phyloP scores from a whole-genome alignment of 768 basidiomycete genomes.

The Rossbeevera mucosa region DNA sequence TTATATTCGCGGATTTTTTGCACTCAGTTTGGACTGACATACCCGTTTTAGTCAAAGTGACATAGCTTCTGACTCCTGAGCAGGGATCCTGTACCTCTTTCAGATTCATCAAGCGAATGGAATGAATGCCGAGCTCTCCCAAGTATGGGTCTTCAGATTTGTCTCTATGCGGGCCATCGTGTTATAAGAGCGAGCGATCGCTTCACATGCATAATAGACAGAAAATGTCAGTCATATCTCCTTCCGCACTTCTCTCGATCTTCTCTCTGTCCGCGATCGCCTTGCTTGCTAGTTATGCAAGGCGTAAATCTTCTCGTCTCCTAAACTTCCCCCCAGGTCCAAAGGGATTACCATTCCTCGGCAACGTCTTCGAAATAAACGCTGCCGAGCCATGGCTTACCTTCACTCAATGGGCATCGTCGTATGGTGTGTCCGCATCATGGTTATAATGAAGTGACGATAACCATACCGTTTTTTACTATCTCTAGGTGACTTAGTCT shows the following conservation, averaged over 20 bases:
- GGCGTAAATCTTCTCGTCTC: slow-evolving; percentile 4
- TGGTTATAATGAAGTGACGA: background rate
- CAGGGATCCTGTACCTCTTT: slow-evolving; percentile 6
- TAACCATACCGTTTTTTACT: background rate
- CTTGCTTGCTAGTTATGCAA: slow-evolving; percentile 11
- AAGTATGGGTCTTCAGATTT: slow-evolving; percentile 1
- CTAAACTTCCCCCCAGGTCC: slow-evolving; percentile 28
- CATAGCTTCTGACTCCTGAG: background rate
- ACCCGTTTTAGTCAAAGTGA: background rate
- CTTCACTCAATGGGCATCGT: slow-evolving; percentile 30
- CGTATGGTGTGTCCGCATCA: slow-evolving; percentile 25
- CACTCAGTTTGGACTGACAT: background rate
- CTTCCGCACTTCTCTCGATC: slow-evolving; percentile 6
- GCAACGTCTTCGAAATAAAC: slow-evolving; percentile 25
- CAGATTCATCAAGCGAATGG: slow-evolving; percentile 9
- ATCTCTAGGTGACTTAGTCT: slow-evolving; percentile 29
- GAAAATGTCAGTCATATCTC: slow-evolving; percentile 5
- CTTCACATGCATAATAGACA: background rate
- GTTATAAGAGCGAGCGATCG: slow-evolving; percentile 14
- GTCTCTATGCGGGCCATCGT: background rate
- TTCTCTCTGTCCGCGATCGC: slow-evolving; percentile 5
- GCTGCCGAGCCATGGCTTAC: slow-evolving; percentile 28
- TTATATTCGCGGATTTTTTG: background rate
- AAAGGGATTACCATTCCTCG: slow-evolving; percentile 29
- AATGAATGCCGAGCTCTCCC: slow-evolving; percentile 9